A percentile compares a stretch with the other conserved stretches of the same genome.
phyloP scores from a whole-genome alignment of 345 rosid species.

The Durio zibethinus region DNA sequence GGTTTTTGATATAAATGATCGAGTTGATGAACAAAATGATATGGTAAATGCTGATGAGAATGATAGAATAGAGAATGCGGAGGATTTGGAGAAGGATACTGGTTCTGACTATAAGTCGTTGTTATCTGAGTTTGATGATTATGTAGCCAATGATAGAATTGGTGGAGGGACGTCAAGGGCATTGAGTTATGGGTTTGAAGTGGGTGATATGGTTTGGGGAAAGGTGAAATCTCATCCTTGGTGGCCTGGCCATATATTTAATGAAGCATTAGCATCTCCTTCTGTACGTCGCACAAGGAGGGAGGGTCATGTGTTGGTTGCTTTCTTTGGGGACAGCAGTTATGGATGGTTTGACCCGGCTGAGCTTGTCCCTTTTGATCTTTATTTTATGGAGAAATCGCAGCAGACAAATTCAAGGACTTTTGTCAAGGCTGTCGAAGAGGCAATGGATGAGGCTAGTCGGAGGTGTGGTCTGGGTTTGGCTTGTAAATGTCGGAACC shows the following conservation, averaged over 20 bases:
- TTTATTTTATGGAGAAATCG: slow-evolving; percentile 61
- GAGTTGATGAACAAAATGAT: slow-evolving; percentile 29
- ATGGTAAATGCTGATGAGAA: slow-evolving; percentile 19
- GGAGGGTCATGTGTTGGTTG: slow-evolving; percentile 84
- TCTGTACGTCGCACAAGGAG: slow-evolving; percentile 82
- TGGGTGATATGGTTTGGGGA: slow-evolving; percentile 99
- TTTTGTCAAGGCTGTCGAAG: slow-evolving; percentile 87
- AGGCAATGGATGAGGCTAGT: slow-evolving; percentile 85
- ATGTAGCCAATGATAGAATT: slow-evolving; percentile 75
- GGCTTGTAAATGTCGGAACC: slow-evolving; percentile 80
- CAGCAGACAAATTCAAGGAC: slow-evolving; percentile 62
- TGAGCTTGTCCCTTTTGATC: slow-evolving; percentile 85
- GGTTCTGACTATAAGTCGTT: slow-evolving; percentile 45
- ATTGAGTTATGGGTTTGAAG: slow-evolving; percentile 70
- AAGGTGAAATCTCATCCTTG: slow-evolving; percentile 98
- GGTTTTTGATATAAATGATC: slow-evolving; percentile 29
- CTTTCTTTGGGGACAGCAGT: slow-evolving; percentile 97
- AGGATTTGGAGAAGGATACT: slow-evolving; percentile 8
- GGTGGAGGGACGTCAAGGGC: slow-evolving; percentile 66
- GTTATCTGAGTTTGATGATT: slow-evolving; percentile 87
- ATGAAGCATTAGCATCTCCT: slow-evolving; percentile 75
- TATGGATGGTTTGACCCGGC: slow-evolving; percentile 99
- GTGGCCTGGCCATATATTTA: slow-evolving; percentile 99
- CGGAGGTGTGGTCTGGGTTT: slow-evolving; percentile 77
- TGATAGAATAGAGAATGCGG: slow-evolving; percentile 16